phyloP scores from a whole-genome alignment of 257 asterid genomes.

The Jacaranda mimosifolia region DNA sequence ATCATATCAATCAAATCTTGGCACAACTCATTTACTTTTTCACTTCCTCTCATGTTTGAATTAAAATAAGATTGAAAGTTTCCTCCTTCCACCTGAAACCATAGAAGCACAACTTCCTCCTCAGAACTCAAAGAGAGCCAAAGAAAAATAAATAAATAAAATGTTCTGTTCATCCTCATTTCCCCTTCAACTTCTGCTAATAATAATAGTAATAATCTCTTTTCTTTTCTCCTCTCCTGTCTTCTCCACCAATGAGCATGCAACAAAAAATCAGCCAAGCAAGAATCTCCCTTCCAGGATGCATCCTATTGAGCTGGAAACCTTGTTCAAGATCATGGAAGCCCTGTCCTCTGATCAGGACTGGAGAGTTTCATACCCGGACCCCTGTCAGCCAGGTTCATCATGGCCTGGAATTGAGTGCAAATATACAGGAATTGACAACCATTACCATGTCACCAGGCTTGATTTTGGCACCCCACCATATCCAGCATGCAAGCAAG shows the following conservation, averaged over 20 bases:
- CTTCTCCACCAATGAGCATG: constrained; percentile 25
- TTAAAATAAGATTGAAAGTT: constrained; percentile 7
- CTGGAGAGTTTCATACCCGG: constrained; percentile 74
- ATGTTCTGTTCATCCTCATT: constrained; percentile 55
- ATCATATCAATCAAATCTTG: constrained; percentile 72
- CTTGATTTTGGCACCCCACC: constrained; percentile 83
- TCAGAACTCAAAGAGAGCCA: constrained; percentile 8
- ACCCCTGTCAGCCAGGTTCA: constrained; percentile 74
- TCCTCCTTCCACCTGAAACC: constrained; percentile 25
- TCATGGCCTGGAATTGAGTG: constrained; percentile 85
- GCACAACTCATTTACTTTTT: constrained; percentile 47
- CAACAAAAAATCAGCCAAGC: constrained; percentile 18
- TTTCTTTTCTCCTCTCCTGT: constrained; percentile 25
- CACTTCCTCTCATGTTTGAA: constrained; percentile 26
- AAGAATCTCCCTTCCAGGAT: constrained; percentile 43
- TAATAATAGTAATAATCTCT: constrained; percentile 40
- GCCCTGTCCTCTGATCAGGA: constrained; percentile 60
- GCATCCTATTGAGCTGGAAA: constrained; percentile 67
- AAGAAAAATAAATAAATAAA: constrained; percentile 4
- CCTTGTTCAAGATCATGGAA: constrained; percentile 79
- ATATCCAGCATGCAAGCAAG: constrained; percentile 74
- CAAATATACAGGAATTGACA: constrained; percentile 43
- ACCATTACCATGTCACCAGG: constrained; percentile 62
- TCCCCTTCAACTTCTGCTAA: constrained; percentile 42
- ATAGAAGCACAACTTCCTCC: constrained; percentile 12